Base-by-base conservation (phyloP, 1,284 basidiomycete genomes). In the Golubevia sp. region DNA sequence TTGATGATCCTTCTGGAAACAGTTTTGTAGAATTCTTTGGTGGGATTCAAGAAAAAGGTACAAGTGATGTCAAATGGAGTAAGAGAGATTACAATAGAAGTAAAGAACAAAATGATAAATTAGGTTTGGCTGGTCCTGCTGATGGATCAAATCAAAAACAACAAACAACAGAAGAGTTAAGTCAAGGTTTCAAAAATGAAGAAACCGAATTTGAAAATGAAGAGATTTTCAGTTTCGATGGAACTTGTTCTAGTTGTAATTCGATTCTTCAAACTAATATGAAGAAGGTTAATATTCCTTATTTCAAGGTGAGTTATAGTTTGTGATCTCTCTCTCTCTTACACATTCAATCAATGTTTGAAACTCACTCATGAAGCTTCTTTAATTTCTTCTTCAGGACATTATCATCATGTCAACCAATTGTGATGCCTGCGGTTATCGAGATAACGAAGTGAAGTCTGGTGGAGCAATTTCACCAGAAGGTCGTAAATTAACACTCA, bases 361-460 rank as follows among this genome's bases (percentile, higher is more conserved):
- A n/a, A n/a, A n/a, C n/a, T n/a, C n/a, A n/a, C n/a, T n/a, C n/a
- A n/a, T n/a, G n/a, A n/a, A n/a, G n/a, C n/a, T n/a, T n/a, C n/a
- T n/a, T n/a, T n/a, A n/a, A 11, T 13, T 52, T 13, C 50, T 26
- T 23, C 11, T 23, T 7, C 66, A 94, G 92, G 94, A 99, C 79
- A 91, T 96, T 65, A 86, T 99, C 68, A 95, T 99, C 85, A 99
- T 99, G 96, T 97, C 95, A 25, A 96, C 95, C 25, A 97, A 97
- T 82, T 99, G 97, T 84, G 92, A 93, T 61, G 85, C 86, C 61
- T 99, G 96, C 84, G 96, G 96, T 0, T 99, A 98, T 85, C 88
- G 93, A 71, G 96, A 99, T 85, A 98, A 97, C 82, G 96, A 99
- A 86, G 92, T 99, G 79, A 99, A 99, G 85, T 92, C 93, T 5